A percentile compares a stretch with the other conserved stretches of the same genome.
Evolutionary conservation across 2,329 filamentous ascomycete genomes (phyloP).

Genomic region (Fusarium dlaminii): DNA sequence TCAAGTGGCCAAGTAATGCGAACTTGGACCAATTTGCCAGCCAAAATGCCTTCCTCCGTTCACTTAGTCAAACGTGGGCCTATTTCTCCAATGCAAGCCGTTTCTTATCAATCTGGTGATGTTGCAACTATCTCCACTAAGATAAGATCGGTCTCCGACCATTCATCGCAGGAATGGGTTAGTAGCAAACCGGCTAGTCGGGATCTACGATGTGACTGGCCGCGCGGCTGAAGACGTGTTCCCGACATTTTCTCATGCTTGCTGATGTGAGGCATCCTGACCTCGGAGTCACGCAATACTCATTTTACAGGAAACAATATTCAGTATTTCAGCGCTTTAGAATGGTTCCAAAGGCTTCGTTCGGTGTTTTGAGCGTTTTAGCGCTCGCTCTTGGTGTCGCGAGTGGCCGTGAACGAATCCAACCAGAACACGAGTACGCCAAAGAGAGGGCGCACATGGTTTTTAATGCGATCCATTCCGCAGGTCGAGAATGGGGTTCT

Average conservation of each 20-base stretch:
- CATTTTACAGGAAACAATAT: not conserved
- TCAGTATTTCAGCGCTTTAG: not conserved
- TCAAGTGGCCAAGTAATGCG: not conserved
- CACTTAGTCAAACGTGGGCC: not conserved
- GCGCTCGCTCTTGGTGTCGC: slow-evolving; percentile 11
- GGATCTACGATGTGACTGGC: slow-evolving; percentile 16
- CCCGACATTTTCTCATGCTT: not conserved
- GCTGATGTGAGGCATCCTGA: slow-evolving; percentile 3
- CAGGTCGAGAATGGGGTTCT: slow-evolving; percentile 79
- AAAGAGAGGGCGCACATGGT: slow-evolving; percentile 68
- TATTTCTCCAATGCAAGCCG: not conserved
- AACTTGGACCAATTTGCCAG: not conserved
- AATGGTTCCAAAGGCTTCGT: slow-evolving; percentile 27
- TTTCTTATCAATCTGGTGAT: slow-evolving; percentile 34
- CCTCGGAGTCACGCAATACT: not conserved
- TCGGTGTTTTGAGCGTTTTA: slow-evolving; percentile 16
- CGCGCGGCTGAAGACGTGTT: slow-evolving; percentile 29
- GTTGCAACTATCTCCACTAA: slow-evolving; percentile 2
- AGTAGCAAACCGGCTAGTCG: not conserved
- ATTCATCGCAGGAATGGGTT: slow-evolving; percentile 20
- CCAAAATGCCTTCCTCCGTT: not conserved
- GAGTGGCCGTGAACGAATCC: slow-evolving; percentile 35
- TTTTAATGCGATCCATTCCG: slow-evolving; percentile 78
- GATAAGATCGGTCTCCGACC: slow-evolving; percentile 29
- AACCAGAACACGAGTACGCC: slow-evolving; percentile 52